Conservation (phyloP, 2,329 filamentous ascomycete genomes). For the Lasiodiplodia citricola region DNA sequence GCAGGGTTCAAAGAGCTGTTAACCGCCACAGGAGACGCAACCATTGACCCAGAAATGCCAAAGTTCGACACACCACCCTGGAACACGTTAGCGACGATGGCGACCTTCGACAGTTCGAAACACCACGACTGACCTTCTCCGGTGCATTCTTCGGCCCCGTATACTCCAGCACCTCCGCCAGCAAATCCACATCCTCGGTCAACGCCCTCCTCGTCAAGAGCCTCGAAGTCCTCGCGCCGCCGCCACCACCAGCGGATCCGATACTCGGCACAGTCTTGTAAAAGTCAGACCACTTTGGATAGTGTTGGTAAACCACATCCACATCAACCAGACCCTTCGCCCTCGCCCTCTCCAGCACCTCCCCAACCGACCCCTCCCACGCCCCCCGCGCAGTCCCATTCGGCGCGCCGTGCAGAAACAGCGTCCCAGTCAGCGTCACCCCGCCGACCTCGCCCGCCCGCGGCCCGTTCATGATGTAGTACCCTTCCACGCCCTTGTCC, state of each 20-base stretch:
- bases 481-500: background rate
- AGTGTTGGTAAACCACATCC: background rate
- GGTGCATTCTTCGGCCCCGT: background rate
- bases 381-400: background rate
- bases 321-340: background rate
- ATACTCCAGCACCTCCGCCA: background rate
- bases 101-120: background rate
- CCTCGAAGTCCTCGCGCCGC: background rate
- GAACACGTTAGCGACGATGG: fast-evolving
- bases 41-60: background rate
- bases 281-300: background rate
- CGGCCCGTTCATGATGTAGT: background rate
- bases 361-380: background rate
- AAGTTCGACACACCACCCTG: background rate
- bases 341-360: background rate
- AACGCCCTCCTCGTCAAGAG: background rate
- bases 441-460: background rate
- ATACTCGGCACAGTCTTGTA: background rate
- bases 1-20: conserved; percentile 33
- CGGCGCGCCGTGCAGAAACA: background rate
- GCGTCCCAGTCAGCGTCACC: background rate
- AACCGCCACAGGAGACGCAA: background rate
- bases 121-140: background rate
- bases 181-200: background rate
- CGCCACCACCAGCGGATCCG: background rate